Base-by-base conservation (phyloP, 108 stramenopile species). In the Bacterosira constricta region DNA sequence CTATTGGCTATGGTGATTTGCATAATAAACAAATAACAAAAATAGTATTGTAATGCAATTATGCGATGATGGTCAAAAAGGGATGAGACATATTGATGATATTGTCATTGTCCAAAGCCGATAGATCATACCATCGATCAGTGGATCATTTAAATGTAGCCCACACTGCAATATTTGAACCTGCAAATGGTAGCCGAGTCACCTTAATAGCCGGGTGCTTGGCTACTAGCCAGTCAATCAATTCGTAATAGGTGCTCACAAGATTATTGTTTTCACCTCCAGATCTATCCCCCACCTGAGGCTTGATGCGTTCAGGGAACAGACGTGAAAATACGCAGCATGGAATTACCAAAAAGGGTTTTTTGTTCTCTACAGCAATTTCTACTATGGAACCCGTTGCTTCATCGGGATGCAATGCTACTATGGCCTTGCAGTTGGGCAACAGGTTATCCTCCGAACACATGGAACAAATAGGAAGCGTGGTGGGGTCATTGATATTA, bases 401-500 rank as follows among this genome's bases (percentile, higher is more conserved):
- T 68, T 96, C 90, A 54, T 96, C 95, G 0, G 95, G 92, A 70
- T 96, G 95, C 49, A 96, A 67, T 1, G 90, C 91, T 10, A 96
- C 85, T 27, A 93, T 80, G 0, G 90, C 91, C 38, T 67, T 78
- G 55, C 82, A 80, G 23, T 62, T 59, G 20, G 36, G 39, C 6
- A 86, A n/a, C 13, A 81, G 29, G 8, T 31, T 34, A 29, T 77
- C 80, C 10, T 57, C 34, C 7, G 79, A 80, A 51, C 45, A 23
- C 34, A 75, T 63, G 7, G 60, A 21, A 36, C 79, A 82, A 54
- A 85, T 64, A 4, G 66, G 83, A 13, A 88, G n/a, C n/a, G n/a
- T n/a, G n/a, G n/a, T 65, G 26, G 39, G 23, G 25, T 23, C 17
- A 11, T 4, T 62, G 44, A 29, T 45, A 25, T 29, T 25, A 29